Evolutionary conservation across 805 yeast genomes (phyloP), one percentile per base, ranked within the genome.

Genomic region (Kluyveromyces aestuarii): DNA sequence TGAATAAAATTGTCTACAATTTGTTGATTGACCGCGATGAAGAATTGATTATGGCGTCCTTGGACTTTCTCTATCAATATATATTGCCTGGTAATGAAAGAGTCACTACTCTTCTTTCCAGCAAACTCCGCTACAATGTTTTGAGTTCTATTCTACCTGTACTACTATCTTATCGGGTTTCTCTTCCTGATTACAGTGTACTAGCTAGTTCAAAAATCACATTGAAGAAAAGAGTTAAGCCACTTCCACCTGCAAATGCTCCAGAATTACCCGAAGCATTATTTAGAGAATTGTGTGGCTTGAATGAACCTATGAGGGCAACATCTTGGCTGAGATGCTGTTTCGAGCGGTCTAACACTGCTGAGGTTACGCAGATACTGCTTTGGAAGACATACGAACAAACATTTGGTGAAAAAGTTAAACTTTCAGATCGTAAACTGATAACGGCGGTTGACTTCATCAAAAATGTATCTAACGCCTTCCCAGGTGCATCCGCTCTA

Each of bases 401-500:
- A 13, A 93, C 85, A 63, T 93, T 93, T 59, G 84, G 84, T 52
- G 76, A 75, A 48, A 78, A 77, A 48, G 72, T 71, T 2, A 67
- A 70, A 41, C 72, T 69, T 30, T 76, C 82, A 57, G 73, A 77
- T 37, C 72, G 75, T 48, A 78, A 80, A 55, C 70, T 91, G 45
- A 73, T 91, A 33, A 96, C 96, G 1, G 99, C 99, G 0, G 97
- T 93, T 11, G 98, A 93, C 55, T 93, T 93, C 65, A 93, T 93
- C 64, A 88, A 91, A 59, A 91, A 93, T 61, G 98, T 91, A 18
- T 84, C 90, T 35, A 79, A 80, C 51, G 96, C 96, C 1, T 93
- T 93, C 63, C 82, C 85, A 16, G 79, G 81, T 57, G 88, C 96
- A 2, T 83, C 87, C 46, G 98, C 99, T 0, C 90, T 89, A 91